Conservation (phyloP, 495 filamentous ascomycete species). For the Penicillium lividum region DNA sequence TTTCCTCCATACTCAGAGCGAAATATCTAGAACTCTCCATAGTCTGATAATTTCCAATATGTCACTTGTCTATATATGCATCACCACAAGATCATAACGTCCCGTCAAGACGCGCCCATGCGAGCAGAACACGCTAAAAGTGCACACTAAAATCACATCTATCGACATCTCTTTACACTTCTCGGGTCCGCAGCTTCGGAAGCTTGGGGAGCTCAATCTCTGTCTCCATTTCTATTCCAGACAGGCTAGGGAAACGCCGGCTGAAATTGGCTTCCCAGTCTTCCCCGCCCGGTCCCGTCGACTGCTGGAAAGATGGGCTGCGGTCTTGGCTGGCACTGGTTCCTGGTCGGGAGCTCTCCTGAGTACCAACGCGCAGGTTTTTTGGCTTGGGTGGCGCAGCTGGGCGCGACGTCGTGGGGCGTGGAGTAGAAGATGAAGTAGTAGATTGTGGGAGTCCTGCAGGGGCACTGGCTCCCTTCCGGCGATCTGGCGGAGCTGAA, state of each 20-base stretch:
- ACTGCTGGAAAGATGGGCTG: slow-evolving; percentile 25
- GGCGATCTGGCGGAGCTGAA: slow-evolving; percentile 18
- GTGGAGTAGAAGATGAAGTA: slow-evolving; percentile 22
- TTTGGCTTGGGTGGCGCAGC: slow-evolving; percentile 62
- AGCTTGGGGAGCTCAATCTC: slow-evolving; percentile 55
- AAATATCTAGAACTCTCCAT: neutral
- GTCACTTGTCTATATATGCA: slow-evolving; percentile 28
- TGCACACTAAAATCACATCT: slow-evolving; percentile 19
- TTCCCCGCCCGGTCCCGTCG: slow-evolving; percentile 38
- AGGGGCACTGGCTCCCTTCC: slow-evolving; percentile 22
- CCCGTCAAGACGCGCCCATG: slow-evolving; percentile 22
- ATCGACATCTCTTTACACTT: slow-evolving; percentile 33
- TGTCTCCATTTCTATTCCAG: slow-evolving; percentile 76
- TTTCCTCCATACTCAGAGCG: neutral
- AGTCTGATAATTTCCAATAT: slow-evolving; percentile 17
- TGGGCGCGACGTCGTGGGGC: slow-evolving; percentile 37
- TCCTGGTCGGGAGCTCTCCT: slow-evolving; percentile 22
- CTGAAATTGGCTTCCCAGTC: slow-evolving; percentile 77
- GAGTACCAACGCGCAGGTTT: slow-evolving; percentile 51
- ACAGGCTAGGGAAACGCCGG: slow-evolving; percentile 78
- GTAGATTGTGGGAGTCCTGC: slow-evolving; percentile 21
- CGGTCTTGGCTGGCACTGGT: slow-evolving; percentile 24
- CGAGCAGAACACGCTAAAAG: slow-evolving; percentile 28
- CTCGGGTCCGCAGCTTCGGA: slow-evolving; percentile 40
- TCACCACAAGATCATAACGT: slow-evolving; percentile 14